Conservation (phyloP, 2,329 filamentous ascomycete genomes). For the Periconia sp. region DNA sequence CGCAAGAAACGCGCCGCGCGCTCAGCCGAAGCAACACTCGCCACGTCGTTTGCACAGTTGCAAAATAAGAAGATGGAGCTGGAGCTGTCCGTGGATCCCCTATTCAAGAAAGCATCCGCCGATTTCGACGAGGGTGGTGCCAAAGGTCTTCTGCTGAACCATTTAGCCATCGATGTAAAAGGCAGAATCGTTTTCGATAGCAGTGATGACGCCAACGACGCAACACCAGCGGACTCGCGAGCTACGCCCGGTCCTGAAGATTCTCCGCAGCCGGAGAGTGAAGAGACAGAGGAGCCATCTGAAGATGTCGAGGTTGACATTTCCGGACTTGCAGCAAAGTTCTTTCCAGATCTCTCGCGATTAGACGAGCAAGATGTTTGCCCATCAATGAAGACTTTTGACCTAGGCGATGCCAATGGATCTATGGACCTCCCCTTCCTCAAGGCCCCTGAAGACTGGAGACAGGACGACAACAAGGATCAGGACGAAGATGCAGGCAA, state of each 20-base stretch:
- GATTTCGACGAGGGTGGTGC: slow-evolving; percentile 98
- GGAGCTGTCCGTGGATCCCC: slow-evolving; percentile 92
- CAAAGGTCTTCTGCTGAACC: slow-evolving; percentile 92
- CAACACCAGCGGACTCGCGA: slow-evolving; percentile 53
- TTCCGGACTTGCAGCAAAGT: slow-evolving; percentile 73
- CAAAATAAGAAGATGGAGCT: slow-evolving; percentile 98
- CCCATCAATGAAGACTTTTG: slow-evolving; percentile 91
- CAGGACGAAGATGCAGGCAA: slow-evolving; percentile 67
- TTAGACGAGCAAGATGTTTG: slow-evolving; percentile 92
- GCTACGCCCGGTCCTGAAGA: slow-evolving; percentile 52
- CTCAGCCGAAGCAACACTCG: slow-evolving; percentile 91
- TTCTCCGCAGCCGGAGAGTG: slow-evolving; percentile 48
- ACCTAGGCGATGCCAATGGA: slow-evolving; percentile 83
- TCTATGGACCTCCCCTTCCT: slow-evolving; percentile 91
- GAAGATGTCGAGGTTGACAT: slow-evolving; percentile 81
- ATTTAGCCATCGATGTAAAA: slow-evolving; percentile 90
- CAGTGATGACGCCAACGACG: slow-evolving; percentile 78
- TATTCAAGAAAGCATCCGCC: slow-evolving; percentile 99
- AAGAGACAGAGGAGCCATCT: slow-evolving; percentile 46
- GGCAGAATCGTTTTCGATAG: slow-evolving; percentile 98
- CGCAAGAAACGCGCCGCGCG: slow-evolving; percentile 78
- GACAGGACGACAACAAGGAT: slow-evolving; percentile 68
- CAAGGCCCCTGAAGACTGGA: slow-evolving; percentile 86
- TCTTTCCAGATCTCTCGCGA: slow-evolving; percentile 79
- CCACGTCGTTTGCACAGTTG: slow-evolving; percentile 82